A percentile compares a stretch with the other conserved stretches of the same genome.
These are phyloP conservation scores for Picea sitchensis DNA, from an alignment of 75 land plant genomes.

Conservation along the genomic window DNA sequence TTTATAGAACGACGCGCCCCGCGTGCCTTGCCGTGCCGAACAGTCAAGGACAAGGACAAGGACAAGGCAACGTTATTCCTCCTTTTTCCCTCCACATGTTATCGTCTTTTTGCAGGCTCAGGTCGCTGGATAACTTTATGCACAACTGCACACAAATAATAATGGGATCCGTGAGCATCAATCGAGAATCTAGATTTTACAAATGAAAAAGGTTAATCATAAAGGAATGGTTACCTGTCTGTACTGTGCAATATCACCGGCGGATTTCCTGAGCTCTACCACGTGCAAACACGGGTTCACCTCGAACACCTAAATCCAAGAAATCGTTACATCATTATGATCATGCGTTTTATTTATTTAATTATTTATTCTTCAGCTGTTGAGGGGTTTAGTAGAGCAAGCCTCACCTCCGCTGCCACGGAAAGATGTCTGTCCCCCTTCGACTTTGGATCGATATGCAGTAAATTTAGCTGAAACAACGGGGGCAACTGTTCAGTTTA, in stretches of 20 bases:
- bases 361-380: too few species aligned
- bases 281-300: slow-evolving; percentile 57
- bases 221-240: not conserved
- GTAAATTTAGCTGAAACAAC: slow-evolving; percentile 40
- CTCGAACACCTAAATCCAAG: slow-evolving; percentile 50
- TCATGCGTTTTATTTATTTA: too few species aligned
- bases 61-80: too few species aligned
- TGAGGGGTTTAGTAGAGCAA: not conserved
- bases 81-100: too few species aligned
- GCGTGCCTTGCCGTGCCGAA: too few species aligned
- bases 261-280: slow-evolving; percentile 48
- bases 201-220: not conserved
- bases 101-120: not conserved
- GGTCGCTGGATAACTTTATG: not conserved
- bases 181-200: not conserved
- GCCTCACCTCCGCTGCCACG: not conserved
- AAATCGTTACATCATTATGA: not conserved
- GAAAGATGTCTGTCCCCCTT: slow-evolving; percentile 28
- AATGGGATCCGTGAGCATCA: too few species aligned
- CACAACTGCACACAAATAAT: not conserved
- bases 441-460: slow-evolving; percentile 23
- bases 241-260: not conserved
- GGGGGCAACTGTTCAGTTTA: not conserved
- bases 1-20: too few species aligned
- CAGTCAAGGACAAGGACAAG: too few species aligned